These are phyloP conservation scores for Penicillium samsonianum DNA, from an alignment of 495 filamentous ascomycete species.

Conservation along the genomic window DNA sequence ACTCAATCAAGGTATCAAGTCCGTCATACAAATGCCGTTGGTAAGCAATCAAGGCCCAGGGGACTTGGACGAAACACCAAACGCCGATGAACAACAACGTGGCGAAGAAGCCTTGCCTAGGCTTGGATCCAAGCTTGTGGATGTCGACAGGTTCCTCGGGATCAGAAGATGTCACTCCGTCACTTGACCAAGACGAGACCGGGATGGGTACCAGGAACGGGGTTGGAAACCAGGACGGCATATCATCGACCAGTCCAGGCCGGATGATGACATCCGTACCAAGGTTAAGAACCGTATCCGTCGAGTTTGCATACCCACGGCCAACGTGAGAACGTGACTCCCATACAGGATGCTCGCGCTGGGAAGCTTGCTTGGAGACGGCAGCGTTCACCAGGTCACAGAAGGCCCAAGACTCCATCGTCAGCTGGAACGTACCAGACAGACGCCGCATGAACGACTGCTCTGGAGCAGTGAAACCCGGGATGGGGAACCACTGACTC, in stretches of 20 bases:
- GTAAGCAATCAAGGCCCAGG: background rate
- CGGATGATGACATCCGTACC: background rate
- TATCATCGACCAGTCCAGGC: background rate
- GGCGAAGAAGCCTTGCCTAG: background rate
- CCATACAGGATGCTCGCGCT: background rate
- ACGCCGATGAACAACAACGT: background rate
- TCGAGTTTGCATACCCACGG: constrained; percentile 1
- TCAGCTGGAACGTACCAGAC: constrained; percentile 5
- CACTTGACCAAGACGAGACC: background rate
- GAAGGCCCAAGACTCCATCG: constrained; percentile 2
- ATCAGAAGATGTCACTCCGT: constrained; percentile 5
- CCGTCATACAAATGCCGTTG: background rate
- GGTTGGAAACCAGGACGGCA: background rate
- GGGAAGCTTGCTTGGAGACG: background rate
- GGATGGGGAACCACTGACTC: constrained; percentile 13
- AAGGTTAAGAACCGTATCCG: background rate
- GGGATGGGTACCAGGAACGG: constrained; percentile 2
- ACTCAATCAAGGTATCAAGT: background rate
- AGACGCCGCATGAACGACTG: constrained; percentile 8
- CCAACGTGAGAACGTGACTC: background rate
- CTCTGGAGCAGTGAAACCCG: constrained; percentile 12
- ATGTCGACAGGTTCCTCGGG: background rate
- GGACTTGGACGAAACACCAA: background rate
- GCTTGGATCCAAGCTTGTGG: background rate
- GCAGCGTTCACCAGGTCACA: background rate